phyloP scores from a whole-genome alignment of 495 filamentous ascomycete species.

The Aspergillus egyptiacus region DNA sequence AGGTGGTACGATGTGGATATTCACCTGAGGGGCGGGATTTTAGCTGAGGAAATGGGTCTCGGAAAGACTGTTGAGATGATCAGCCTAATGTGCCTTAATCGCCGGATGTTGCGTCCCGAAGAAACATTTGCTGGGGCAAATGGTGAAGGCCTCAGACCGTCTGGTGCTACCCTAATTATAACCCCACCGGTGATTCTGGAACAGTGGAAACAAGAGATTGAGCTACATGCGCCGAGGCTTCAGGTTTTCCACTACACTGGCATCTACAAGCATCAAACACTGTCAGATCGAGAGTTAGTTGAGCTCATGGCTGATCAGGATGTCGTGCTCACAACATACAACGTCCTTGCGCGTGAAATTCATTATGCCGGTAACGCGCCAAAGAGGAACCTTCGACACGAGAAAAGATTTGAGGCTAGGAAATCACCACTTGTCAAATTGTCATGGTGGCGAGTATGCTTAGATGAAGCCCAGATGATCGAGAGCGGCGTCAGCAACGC shows the following conservation, averaged over 20 bases:
- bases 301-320: slow-evolving; percentile 52
- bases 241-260: slow-evolving; percentile 49
- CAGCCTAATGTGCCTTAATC: slow-evolving; percentile 64
- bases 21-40: slow-evolving; percentile 52
- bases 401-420: slow-evolving; percentile 58
- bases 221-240: slow-evolving; percentile 58
- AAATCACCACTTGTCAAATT: slow-evolving; percentile 72
- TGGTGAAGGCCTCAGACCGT: slow-evolving; percentile 25
- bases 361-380: slow-evolving; percentile 64
- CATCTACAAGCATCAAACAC: slow-evolving; percentile 34
- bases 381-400: slow-evolving; percentile 57
- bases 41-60: slow-evolving; percentile 95
- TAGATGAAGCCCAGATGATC: slow-evolving; percentile 96
- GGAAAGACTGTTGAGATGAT: slow-evolving; percentile 93
- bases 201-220: slow-evolving; percentile 83
- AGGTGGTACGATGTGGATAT: slow-evolving; percentile 36
- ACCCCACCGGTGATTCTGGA: slow-evolving; percentile 72
- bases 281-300: slow-evolving; percentile 42
- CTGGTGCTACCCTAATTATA: slow-evolving; percentile 75
- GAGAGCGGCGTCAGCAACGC: slow-evolving; percentile 81
- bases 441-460: slow-evolving; percentile 86
- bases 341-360: slow-evolving; percentile 68
- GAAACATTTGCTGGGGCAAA: slow-evolving; percentile 20
- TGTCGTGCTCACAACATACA: slow-evolving; percentile 84
- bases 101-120: slow-evolving; percentile 17